Percentiles rank a stretch among this genome's conserved stretches.
Conservation (phyloP, 2,329 filamentous ascomycete species). For the Aspergillus oerlinghausenensis region DNA sequence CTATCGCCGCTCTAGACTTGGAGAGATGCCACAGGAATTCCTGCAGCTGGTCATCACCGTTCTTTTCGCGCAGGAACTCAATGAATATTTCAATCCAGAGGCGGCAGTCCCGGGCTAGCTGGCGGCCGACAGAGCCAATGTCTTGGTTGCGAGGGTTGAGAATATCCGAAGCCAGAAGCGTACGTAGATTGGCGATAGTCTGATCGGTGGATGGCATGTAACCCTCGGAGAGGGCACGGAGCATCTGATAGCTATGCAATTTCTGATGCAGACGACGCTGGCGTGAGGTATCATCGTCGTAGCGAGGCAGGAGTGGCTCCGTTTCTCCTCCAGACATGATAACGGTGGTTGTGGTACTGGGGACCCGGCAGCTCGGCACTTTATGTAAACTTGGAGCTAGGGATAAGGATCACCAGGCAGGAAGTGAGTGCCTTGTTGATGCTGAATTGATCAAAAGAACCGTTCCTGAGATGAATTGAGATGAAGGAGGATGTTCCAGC, state of each 20-base stretch:
- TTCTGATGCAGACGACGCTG: conserved; percentile 80
- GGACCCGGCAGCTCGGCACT: background rate
- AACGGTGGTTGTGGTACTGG: background rate
- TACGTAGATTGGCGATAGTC: conserved; percentile 70
- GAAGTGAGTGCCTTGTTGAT: background rate
- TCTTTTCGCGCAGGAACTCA: conserved; percentile 77
- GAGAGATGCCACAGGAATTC: conserved; percentile 84
- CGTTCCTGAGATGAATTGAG: background rate
- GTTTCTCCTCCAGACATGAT: conserved; percentile 55
- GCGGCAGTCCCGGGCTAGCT: conserved; percentile 66
- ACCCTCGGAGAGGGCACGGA: conserved; percentile 72
- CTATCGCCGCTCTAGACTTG: conserved; percentile 66
- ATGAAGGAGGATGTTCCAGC: background rate
- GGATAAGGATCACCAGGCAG: background rate
- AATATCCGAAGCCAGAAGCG: conserved; percentile 70
- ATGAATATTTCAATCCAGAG: conserved; percentile 76
- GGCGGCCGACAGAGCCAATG: conserved; percentile 71
- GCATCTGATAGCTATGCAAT: conserved; percentile 89
- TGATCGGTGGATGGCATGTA: conserved; percentile 94
- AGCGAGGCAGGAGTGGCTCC: conserved; percentile 75
- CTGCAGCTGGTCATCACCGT: conserved; percentile 77
- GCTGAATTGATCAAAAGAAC: background rate
- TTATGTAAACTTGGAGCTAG: background rate
- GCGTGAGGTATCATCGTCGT: conserved; percentile 66
- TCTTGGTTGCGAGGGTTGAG: conserved; percentile 71